These are phyloP conservation scores for Knufia petricola DNA, from an alignment of 2,329 filamentous ascomycete species.

Conservation along the genomic window DNA sequence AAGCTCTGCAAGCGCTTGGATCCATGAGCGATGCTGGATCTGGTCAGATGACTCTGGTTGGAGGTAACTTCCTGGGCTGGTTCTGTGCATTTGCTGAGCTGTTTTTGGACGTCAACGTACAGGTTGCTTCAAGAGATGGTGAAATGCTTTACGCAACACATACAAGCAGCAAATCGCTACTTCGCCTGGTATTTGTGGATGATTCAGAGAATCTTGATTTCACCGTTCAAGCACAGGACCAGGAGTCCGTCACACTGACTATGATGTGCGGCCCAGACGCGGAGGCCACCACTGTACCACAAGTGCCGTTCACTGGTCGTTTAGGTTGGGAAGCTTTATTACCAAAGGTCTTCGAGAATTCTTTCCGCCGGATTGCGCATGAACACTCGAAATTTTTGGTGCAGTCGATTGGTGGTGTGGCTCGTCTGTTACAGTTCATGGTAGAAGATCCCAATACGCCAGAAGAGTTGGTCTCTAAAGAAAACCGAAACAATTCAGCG, in stretches of 20 bases:
- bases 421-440: conserved; percentile 9
- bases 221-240: conserved; percentile 7
- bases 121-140: conserved; percentile 10
- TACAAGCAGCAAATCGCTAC: neutral
- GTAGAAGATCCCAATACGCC: conserved; percentile 14
- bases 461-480: conserved; percentile 5
- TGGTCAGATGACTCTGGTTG: conserved; percentile 17
- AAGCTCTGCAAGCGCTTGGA: conserved; percentile 15
- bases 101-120: conserved; percentile 12
- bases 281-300: conserved; percentile 14
- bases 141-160: neutral
- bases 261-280: conserved; percentile 4
- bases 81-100: conserved; percentile 10
- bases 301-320: conserved; percentile 17
- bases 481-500: conserved; percentile 17
- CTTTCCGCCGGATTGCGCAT: conserved; percentile 19
- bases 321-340: conserved; percentile 21
- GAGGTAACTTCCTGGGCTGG: conserved; percentile 19
- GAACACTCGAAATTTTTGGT: conserved; percentile 18
- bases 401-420: conserved; percentile 18
- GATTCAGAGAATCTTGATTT: conserved; percentile 11
- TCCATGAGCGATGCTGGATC: conserved; percentile 12
- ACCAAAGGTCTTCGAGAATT: conserved; percentile 19
- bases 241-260: neutral
- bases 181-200: conserved; percentile 5